Conservation (phyloP, 176 grass and related monocot genomes). For the Phyllostachys edulis region DNA sequence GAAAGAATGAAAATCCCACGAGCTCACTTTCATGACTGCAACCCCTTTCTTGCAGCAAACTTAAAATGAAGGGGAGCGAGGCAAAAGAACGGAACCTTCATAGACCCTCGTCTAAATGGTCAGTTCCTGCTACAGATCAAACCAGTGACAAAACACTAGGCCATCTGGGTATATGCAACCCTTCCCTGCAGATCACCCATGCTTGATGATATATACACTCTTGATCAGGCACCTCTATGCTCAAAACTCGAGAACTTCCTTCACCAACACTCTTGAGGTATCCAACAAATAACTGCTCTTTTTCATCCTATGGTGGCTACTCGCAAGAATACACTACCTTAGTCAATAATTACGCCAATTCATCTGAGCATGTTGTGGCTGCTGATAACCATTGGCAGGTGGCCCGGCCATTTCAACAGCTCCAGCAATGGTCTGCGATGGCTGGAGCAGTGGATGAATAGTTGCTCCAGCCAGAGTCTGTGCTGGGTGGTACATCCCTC, state of each 20-base stretch:
- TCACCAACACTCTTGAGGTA: slow-evolving; percentile 24
- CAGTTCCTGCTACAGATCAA: slow-evolving; percentile 56
- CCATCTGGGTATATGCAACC: slow-evolving; percentile 43
- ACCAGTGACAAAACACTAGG: slow-evolving; percentile 37
- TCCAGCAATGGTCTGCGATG: slow-evolving; percentile 65
- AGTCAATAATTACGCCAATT: slow-evolving; percentile 84
- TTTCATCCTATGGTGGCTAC: slow-evolving; percentile 27
- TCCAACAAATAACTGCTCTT: slow-evolving; percentile 36
- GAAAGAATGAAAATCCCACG: slow-evolving; percentile 53
- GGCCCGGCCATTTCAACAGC: slow-evolving; percentile 67
- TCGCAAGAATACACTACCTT: slow-evolving; percentile 24
- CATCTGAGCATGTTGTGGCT: slow-evolving; percentile 64
- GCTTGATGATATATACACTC: slow-evolving; percentile 68
- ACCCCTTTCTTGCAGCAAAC: slow-evolving; percentile 37
- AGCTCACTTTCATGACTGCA: slow-evolving; percentile 34
- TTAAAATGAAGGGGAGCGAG: slow-evolving; percentile 26
- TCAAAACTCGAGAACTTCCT: slow-evolving; percentile 38
- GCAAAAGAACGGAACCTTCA: slow-evolving; percentile 38
- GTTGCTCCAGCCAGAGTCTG: slow-evolving; percentile 57
- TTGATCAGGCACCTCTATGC: slow-evolving; percentile 40
- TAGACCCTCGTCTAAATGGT: slow-evolving; percentile 53
- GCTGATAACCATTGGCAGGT: slow-evolving; percentile 56
- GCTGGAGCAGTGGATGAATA: slow-evolving; percentile 53
- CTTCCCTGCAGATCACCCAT: slow-evolving; percentile 50
- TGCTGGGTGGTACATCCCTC: slow-evolving; percentile 74